phyloP scores from a whole-genome alignment of 306 rosid genomes.

The Ziziphus jujuba region DNA sequence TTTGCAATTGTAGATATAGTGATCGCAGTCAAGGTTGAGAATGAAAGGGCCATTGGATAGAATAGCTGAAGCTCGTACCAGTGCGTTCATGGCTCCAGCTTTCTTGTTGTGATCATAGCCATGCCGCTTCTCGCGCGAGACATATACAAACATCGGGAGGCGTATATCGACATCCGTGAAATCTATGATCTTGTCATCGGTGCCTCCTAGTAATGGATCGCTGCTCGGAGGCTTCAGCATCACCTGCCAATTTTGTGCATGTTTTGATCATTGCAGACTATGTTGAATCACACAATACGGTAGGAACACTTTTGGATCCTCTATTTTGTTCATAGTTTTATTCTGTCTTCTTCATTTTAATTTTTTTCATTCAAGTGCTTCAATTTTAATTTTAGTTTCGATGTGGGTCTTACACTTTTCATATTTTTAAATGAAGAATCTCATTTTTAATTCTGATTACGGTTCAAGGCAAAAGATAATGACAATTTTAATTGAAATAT shows the following conservation, averaged over 20 bases:
- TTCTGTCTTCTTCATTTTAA: too few species aligned
- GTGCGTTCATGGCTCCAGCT: conserved; percentile 97
- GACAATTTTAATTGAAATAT: too few species aligned
- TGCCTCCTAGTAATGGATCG: conserved; percentile 41
- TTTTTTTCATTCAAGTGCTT: too few species aligned
- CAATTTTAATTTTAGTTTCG: too few species aligned
- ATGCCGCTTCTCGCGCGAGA: conserved; percentile 81
- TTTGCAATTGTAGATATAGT: conserved; percentile 84
- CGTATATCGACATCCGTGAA: conserved; percentile 72
- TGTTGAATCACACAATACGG: not conserved
- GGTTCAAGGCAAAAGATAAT: too few species aligned
- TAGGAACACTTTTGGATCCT: too few species aligned
- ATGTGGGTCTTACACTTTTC: too few species aligned
- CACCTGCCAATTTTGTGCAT: conserved; percentile 23
- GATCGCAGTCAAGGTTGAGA: conserved; percentile 88
- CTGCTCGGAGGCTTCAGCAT: conserved; percentile 57
- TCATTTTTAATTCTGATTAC: too few species aligned
- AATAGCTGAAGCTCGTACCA: conserved; percentile 72
- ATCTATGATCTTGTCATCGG: conserved; percentile 48
- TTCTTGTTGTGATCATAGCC: conserved; percentile 95
- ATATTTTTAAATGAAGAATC: too few species aligned
- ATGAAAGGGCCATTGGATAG: conserved; percentile 91
- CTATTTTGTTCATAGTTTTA: too few species aligned
- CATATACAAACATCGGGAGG: conserved; percentile 77
- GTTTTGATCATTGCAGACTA: not conserved